A percentile compares a stretch with the other conserved stretches of the same genome.
These are phyloP conservation scores for Reutealis trisperma DNA, from an alignment of 345 rosid species.

Conservation along the genomic window DNA sequence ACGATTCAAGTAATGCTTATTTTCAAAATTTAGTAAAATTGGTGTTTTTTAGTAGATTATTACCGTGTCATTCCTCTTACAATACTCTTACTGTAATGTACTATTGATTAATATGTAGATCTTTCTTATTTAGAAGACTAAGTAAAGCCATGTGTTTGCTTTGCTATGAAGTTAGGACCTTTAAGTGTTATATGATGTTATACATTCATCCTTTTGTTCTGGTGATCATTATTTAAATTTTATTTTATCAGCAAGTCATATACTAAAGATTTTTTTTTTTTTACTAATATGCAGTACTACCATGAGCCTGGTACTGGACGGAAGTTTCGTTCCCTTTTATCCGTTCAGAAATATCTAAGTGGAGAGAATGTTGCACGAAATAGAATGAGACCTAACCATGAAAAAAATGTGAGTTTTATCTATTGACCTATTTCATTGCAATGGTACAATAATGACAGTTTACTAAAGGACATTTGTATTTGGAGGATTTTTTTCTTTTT, in stretches of 20 bases:
- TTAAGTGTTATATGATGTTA: not conserved
- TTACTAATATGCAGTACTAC: conserved; percentile 43
- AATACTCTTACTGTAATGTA: too few relatives aligned
- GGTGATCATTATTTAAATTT: not conserved
- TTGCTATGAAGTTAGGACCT: not conserved
- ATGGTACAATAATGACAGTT: not conserved
- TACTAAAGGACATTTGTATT: not conserved
- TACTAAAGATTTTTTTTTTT: conserved; percentile 9
- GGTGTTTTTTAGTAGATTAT: too few relatives aligned
- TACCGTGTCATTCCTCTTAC: too few relatives aligned
- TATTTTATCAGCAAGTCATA: not conserved
- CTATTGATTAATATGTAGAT: too few relatives aligned
- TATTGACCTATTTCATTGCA: not conserved
- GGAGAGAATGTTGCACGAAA: conserved; percentile 7
- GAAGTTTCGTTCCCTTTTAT: conserved; percentile 50
- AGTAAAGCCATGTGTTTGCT: not conserved
- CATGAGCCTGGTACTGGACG: conserved; percentile 47
- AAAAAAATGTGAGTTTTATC: conserved; percentile 23
- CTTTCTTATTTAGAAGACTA: not conserved
- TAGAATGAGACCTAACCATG: conserved; percentile 11
- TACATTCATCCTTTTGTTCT: not conserved
- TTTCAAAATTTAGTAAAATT: too few relatives aligned
- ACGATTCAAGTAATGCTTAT: too few relatives aligned
- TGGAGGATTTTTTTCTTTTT: not conserved
- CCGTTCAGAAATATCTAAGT: conserved; percentile 48